Base-by-base conservation (phyloP, 805 yeast genomes). In the Tetrapisispora arboricola region DNA sequence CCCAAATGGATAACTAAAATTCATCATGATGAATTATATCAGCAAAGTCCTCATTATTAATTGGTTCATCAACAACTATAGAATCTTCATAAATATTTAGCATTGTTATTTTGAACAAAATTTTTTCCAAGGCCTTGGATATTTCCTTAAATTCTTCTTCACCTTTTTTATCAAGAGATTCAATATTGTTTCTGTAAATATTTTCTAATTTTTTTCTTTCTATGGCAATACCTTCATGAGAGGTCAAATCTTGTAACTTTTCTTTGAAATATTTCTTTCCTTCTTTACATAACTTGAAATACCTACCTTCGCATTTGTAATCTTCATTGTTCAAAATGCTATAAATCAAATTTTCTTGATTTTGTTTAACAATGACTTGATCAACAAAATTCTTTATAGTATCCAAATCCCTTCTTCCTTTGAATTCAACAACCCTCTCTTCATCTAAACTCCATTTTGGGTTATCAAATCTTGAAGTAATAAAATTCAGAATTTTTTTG, bases 361-460 rank as follows among this genome's bases (percentile, higher is more conserved):
- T 32, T 28, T 49, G 49, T 31, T 41, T 46, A 2, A 39, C 39
- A 16, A 46, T 49, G 3, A 55, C 46, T 13, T 58, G 63, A 31
- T 68, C 76, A 13, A 75, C 58, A 50, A 78, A 84, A 29, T 65
- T 65, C 32, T 72, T 65, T 21, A 80, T 65, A 15, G 70, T 60
- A 9, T 68, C 65, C 11, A 68, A 51, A 43, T 71, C 71, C 43
- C 82, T 64, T 21, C 60, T 60, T 1, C 86, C 83, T 28, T 67
- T 66, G 45, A 67, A 83, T 42, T 71, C 78, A 25, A 72, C 56
- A n/a, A 82, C 76, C 29, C 71, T 61, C 16, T 64, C 58, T 3
- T 53, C 32, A 25, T 50, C 54, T 44, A 58, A 16, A 22, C 44
- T 42, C 53, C 54, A 49, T 16, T 42, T 41, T 10, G 60, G 53